Percentiles rank a stretch among this genome's conserved stretches.
Conservation (phyloP, 805 yeast genomes). For the Wickerhamiella azymoides region DNA sequence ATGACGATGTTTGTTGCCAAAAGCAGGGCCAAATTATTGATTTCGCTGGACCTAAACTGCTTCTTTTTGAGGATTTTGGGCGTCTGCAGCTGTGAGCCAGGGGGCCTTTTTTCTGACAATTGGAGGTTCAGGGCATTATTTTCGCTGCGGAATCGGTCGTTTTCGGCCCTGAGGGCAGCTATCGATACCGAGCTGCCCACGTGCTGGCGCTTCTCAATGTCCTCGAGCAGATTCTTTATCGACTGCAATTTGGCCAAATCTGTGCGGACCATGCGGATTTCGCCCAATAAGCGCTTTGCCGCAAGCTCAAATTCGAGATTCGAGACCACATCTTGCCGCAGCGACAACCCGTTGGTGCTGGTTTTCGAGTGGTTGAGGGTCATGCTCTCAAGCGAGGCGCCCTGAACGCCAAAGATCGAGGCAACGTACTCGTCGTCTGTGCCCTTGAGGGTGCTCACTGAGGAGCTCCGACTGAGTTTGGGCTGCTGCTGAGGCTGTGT, state of each 20-base stretch:
- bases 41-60: slow-evolving; percentile 8
- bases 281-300: slow-evolving; percentile 23
- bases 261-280: slow-evolving; percentile 23
- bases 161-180: slow-evolving; percentile 20
- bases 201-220: slow-evolving; percentile 19
- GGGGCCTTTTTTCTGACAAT: slow-evolving; percentile 1
- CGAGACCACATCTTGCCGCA: slow-evolving; percentile 22
- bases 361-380: slow-evolving; percentile 24
- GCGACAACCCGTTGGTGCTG: slow-evolving; percentile 24
- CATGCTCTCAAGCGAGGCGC: slow-evolving; percentile 23
- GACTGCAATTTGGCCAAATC: slow-evolving; percentile 25
- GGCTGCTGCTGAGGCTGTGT: background rate
- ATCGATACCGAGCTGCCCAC: slow-evolving; percentile 21
- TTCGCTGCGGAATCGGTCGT: slow-evolving; percentile 18
- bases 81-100: background rate
- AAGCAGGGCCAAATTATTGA: slow-evolving; percentile 16
- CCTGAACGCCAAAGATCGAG: slow-evolving; percentile 26
- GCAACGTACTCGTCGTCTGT: slow-evolving; percentile 2
- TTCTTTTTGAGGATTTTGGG: slow-evolving; percentile 3
- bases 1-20: slow-evolving; percentile 15
- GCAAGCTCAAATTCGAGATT: slow-evolving; percentile 24
- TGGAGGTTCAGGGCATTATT: slow-evolving; percentile 7
- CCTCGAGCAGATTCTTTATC: slow-evolving; percentile 20
- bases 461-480: slow-evolving; percentile 3
- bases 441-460: slow-evolving; percentile 7